phyloP scores from a whole-genome alignment of 2,329 filamentous ascomycete species.

The Fusarium fujikuroi region DNA sequence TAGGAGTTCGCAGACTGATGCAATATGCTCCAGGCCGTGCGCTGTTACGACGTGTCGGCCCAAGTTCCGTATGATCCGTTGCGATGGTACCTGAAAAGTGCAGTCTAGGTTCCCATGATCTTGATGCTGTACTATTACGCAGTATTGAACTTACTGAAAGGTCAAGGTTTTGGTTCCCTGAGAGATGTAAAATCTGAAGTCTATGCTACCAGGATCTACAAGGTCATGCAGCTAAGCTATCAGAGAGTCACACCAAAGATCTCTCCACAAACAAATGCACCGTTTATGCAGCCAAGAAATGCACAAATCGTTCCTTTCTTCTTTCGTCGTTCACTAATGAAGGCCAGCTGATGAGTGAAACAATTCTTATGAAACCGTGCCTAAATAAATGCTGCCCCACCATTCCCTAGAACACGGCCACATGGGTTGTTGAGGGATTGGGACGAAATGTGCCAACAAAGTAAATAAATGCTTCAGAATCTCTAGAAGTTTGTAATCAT shows the following conservation, averaged over 20 bases:
- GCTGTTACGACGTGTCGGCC: conserved; percentile 5
- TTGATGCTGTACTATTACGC: neutral
- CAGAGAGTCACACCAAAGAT: neutral
- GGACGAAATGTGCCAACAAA: neutral
- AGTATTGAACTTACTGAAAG: neutral
- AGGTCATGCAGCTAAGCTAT: neutral
- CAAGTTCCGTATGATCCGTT: conserved; percentile 16
- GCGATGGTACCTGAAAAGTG: conserved; percentile 11
- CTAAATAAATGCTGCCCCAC: neutral
- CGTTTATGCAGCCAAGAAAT: conserved; percentile 20
- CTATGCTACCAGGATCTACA: neutral
- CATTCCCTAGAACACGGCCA: neutral
- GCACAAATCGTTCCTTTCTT: neutral
- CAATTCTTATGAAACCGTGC: neutral
- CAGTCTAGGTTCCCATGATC: conserved; percentile 10
- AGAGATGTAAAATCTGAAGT: conserved; percentile 1
- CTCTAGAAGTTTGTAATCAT: neutral
- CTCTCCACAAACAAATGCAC: neutral
- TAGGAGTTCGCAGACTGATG: neutral
- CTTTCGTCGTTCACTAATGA: neutral
- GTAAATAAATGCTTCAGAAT: neutral
- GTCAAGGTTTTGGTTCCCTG: neutral
- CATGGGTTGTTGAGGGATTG: neutral
- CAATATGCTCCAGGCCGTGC: conserved; percentile 10
- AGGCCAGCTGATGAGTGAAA: neutral